Evolutionary conservation across 139 green algal genomes (phyloP).

Genomic region (Chlamydomonas sphaeroides): DNA sequence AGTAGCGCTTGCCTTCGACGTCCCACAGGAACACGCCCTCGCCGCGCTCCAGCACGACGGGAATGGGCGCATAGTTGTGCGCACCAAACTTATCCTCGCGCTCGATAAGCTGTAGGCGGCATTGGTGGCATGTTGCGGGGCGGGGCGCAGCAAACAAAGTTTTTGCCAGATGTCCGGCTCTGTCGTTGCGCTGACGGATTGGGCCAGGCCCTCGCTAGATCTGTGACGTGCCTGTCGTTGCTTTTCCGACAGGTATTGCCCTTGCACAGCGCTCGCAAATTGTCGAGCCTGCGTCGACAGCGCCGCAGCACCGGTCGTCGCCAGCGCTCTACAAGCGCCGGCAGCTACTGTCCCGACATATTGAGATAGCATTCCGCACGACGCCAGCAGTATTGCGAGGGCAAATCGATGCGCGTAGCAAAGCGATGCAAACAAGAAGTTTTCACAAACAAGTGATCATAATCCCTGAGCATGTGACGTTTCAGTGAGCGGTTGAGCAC

Average conservation of each 20-base stretch:
- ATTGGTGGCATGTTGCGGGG: background rate
- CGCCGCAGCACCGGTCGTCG: background rate
- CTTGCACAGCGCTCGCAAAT: background rate
- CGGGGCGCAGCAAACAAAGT: background rate
- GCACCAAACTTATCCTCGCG: slow-evolving; percentile 83
- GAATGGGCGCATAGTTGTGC: slow-evolving; percentile 94
- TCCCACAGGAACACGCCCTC: slow-evolving; percentile 88
- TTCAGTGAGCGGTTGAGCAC: no score
- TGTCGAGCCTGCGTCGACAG: slow-evolving; percentile 1
- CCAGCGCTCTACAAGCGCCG: background rate
- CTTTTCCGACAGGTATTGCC: background rate
- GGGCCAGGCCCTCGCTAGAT: no score
- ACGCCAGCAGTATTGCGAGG: no score
- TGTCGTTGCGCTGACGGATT: background rate
- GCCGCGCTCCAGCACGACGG: slow-evolving; percentile 83
- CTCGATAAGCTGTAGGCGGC: slow-evolving; percentile 78
- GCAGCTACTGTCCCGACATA: background rate
- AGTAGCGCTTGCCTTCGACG: slow-evolving; percentile 86
- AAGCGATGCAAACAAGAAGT: no score
- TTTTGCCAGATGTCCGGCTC: background rate
- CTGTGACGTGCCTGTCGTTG: background rate
- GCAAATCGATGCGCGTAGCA: no score
- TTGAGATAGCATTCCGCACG: background rate
- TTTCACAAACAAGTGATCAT: no score
- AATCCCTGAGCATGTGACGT: no score